Evolutionary conservation across 352 stramenopile genomes (phyloP).

Genomic region (Peronospora tabacina): DNA sequence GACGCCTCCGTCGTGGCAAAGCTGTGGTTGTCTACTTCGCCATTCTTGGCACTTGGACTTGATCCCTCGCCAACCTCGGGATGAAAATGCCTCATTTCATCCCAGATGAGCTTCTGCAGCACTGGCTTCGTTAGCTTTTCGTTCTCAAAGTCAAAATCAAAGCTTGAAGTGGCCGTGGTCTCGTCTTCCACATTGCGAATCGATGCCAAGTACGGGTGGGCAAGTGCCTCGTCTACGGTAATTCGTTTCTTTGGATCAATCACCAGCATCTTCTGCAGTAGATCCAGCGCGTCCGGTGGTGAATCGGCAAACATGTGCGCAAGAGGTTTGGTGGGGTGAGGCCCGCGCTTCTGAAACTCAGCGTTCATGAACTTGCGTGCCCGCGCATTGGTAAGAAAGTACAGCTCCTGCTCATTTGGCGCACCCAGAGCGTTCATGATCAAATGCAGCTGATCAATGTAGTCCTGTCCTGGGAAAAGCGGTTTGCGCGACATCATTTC

Average conservation of each 20-base stretch:
- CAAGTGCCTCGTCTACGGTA: conserved; percentile 87
- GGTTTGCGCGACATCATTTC: conserved; percentile 97
- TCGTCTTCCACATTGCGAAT: conserved; percentile 88
- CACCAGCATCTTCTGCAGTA: conserved; percentile 89
- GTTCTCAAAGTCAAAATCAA: conserved; percentile 86
- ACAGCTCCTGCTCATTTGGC: conserved; percentile 89
- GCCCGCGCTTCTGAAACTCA: conserved; percentile 66
- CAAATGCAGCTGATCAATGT: conserved; percentile 93
- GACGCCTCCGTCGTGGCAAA: conserved; percentile 20
- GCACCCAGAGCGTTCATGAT: conserved; percentile 96
- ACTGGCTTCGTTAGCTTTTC: conserved; percentile 77
- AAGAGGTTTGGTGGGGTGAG: conserved; percentile 55
- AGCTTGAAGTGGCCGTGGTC: conserved; percentile 56
- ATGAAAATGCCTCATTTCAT: conserved; percentile 78
- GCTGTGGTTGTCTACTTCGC: conserved; percentile 17
- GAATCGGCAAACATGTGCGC: conserved; percentile 68
- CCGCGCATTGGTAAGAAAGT: conserved; percentile 93
- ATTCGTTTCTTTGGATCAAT: conserved; percentile 89
- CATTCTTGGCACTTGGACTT: not conserved
- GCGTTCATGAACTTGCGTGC: conserved; percentile 82
- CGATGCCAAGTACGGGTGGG: conserved; percentile 81
- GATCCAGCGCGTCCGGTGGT: conserved; percentile 59
- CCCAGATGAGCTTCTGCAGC: conserved; percentile 80
- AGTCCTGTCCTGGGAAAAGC: conserved; percentile 93
- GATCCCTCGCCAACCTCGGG: conserved; percentile 42